Evolutionary conservation across 768 basidiomycete species (phyloP).

Genomic region (Rhodotorula diobovata): DNA sequence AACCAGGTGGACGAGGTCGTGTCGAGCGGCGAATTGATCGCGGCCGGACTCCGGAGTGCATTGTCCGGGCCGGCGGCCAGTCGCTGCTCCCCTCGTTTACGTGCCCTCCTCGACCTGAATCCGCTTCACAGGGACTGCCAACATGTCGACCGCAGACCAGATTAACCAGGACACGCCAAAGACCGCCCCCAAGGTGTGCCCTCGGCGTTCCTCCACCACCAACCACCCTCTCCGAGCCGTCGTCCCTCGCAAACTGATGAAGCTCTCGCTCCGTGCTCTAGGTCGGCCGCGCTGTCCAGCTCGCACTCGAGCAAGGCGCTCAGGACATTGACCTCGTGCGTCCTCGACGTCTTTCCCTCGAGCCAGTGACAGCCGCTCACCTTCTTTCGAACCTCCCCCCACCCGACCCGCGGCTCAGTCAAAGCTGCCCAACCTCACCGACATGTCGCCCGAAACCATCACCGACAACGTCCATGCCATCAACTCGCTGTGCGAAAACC

Average conservation of each 20-base stretch:
- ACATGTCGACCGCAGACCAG: neutral
- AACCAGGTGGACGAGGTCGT: too few species aligned
- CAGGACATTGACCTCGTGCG: conserved; percentile 38
- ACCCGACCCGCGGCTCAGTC: neutral
- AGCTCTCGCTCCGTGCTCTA: neutral
- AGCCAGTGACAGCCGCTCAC: neutral
- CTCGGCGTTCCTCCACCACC: too few species aligned
- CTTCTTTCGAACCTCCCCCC: neutral
- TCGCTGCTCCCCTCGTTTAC: too few species aligned
- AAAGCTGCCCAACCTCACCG: conserved; percentile 19
- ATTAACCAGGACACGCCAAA: neutral
- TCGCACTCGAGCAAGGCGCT: conserved; percentile 25
- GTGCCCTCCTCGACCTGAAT: too few species aligned
- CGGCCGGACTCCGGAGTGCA: too few species aligned
- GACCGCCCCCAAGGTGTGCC: neutral
- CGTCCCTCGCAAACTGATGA: neutral
- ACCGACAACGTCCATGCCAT: conserved; percentile 55
- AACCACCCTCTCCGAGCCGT: neutral
- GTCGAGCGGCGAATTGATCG: too few species aligned
- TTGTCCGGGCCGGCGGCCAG: too few species aligned
- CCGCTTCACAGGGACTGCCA: too few species aligned
- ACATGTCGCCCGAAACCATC: conserved; percentile 43
- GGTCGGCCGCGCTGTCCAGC: conserved; percentile 27
- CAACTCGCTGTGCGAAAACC: conserved; percentile 36
- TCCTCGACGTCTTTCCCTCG: neutral